Conservation (phyloP, 1,139 yeast genomes). For the Hemisphaericaspora subhashii region DNA sequence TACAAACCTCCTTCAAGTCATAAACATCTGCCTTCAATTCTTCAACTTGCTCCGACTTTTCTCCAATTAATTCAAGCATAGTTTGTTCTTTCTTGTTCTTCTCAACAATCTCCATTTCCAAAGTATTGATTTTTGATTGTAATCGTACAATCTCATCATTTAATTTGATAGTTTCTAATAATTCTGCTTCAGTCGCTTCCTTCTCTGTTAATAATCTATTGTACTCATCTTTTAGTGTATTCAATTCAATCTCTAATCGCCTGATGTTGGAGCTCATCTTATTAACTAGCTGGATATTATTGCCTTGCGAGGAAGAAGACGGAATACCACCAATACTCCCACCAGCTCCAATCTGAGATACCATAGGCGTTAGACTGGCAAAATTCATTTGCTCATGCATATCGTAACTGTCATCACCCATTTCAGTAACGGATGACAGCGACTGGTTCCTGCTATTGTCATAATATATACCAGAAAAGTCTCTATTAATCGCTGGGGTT, state of each 20-base stretch:
- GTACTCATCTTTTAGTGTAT: conserved; percentile 65
- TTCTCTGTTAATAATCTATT: conserved; percentile 55
- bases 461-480: conserved; percentile 16
- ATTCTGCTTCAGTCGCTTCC: conserved; percentile 65
- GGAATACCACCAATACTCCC: conserved; percentile 18
- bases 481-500: conserved; percentile 25
- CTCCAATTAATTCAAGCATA: conserved; percentile 78
- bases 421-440: conserved; percentile 22
- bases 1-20: conserved; percentile 81
- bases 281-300: conserved; percentile 60
- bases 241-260: conserved; percentile 74
- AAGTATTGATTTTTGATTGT: conserved; percentile 31
- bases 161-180: conserved; percentile 45
- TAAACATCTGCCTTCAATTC: conserved; percentile 86
- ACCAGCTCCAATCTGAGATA: conserved; percentile 6
- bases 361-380: background rate
- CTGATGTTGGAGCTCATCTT: conserved; percentile 75
- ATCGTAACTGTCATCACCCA: conserved; percentile 16
- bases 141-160: conserved; percentile 49
- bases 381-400: conserved; percentile 8
- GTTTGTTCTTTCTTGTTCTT: conserved; percentile 52
- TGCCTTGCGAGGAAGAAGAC: conserved; percentile 16
- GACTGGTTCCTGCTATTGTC: conserved; percentile 19
- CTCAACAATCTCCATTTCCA: conserved; percentile 37
- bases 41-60: conserved; percentile 81